Evolutionary conservation across 2,329 filamentous ascomycete species (phyloP).

Genomic region (Colletotrichum cordylinicola): DNA sequence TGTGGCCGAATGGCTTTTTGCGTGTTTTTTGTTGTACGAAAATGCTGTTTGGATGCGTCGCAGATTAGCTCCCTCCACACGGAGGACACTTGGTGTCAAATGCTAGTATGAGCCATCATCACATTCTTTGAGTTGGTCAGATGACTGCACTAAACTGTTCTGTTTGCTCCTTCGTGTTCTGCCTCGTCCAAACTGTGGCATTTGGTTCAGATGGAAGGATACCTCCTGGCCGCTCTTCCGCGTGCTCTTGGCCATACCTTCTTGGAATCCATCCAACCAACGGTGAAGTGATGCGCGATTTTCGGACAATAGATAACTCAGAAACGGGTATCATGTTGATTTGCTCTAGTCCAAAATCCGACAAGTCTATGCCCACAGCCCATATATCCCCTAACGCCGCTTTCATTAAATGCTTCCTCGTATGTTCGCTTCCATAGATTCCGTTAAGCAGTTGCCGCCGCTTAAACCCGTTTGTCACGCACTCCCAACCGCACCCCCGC

Average conservation of each 20-base stretch:
- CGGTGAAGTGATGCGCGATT: not conserved
- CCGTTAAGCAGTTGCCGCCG: not conserved
- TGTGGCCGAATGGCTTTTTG: not conserved
- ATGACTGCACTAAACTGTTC: not conserved
- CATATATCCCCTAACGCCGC: not conserved
- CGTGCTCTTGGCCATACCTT: not conserved
- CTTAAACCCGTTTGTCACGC: not conserved
- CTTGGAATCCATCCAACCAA: not conserved
- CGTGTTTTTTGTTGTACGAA: not conserved
- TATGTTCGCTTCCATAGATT: not conserved
- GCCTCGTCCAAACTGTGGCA: not conserved
- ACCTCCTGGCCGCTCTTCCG: not conserved
- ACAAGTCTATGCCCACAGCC: conserved; percentile 1
- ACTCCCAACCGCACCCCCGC: not conserved
- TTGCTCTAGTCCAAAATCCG: not conserved
- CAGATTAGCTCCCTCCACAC: not conserved
- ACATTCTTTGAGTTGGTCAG: not conserved
- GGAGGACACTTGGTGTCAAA: conserved; percentile 6
- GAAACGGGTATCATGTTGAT: conserved; percentile 16
- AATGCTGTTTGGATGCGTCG: not conserved
- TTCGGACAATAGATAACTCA: not conserved
- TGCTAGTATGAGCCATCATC: conserved; percentile 7
- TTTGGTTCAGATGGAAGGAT: not conserved
- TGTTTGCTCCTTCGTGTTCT: not conserved
- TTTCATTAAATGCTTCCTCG: not conserved